Conservation (phyloP, 306 rosid species). For the Argentina anserina region DNA sequence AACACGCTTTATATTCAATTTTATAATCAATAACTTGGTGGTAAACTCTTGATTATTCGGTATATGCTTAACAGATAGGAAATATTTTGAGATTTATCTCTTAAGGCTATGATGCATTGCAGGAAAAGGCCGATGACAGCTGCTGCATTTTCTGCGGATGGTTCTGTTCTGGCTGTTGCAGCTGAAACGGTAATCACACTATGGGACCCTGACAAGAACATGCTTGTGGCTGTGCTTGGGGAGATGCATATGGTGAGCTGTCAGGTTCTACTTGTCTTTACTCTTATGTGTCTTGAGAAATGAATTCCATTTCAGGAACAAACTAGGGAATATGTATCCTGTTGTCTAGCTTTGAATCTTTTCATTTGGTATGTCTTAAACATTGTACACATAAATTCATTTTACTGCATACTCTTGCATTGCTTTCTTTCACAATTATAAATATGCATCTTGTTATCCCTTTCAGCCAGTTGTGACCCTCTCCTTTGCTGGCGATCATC, state of each 20-base stretch:
- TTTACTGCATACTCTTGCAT: neutral
- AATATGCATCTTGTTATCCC: neutral
- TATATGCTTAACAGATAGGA: neutral
- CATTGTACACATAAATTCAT: neutral
- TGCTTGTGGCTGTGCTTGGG: slow-evolving; percentile 78
- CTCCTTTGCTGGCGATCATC: slow-evolving; percentile 73
- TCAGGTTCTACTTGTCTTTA: slow-evolving; percentile 14
- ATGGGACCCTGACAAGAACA: slow-evolving; percentile 88
- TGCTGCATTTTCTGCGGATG: slow-evolving; percentile 84
- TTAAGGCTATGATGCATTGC: slow-evolving; percentile 25
- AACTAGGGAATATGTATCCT: neutral
- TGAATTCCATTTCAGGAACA: neutral
- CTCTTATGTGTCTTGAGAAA: slow-evolving; percentile 9
- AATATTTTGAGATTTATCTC: slow-evolving; percentile 12
- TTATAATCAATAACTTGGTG: neutral
- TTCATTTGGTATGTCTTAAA: neutral
- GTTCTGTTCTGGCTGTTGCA: slow-evolving; percentile 90
- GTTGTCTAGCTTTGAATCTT: neutral
- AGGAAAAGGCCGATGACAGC: slow-evolving; percentile 89
- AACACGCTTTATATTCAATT: neutral
- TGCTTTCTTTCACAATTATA: neutral
- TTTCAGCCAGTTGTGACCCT: slow-evolving; percentile 66
- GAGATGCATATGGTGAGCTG: slow-evolving; percentile 53
- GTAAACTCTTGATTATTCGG: neutral
- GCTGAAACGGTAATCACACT: slow-evolving; percentile 83